Conservation (phyloP, 2,329 filamentous ascomycete species). For the Myriosclerotinia duriaeana region DNA sequence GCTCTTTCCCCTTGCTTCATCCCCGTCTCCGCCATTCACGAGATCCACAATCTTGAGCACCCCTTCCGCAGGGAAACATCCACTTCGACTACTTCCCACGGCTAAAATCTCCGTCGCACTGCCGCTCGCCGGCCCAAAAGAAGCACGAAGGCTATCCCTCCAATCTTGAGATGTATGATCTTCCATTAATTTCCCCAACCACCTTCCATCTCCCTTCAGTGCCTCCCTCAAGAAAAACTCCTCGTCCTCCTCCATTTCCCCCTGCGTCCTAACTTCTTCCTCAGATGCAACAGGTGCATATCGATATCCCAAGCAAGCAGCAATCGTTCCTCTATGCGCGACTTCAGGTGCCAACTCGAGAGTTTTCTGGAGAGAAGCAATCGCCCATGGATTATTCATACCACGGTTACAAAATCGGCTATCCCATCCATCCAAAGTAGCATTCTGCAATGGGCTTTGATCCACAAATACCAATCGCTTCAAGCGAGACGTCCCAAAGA, state of each 20-base stretch:
- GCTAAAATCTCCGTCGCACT: constrained; percentile 36
- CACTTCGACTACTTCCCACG: constrained; percentile 39
- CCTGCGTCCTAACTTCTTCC: neutral
- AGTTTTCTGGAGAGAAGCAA: constrained; percentile 35
- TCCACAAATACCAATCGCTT: constrained; percentile 39
- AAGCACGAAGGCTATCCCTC: constrained; percentile 35
- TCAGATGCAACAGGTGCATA: constrained; percentile 31
- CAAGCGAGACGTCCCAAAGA: constrained; percentile 37
- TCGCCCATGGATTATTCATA: constrained; percentile 35
- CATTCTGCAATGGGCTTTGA: constrained; percentile 40
- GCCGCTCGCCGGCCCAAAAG: constrained; percentile 31
- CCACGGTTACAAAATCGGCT: constrained; percentile 37
- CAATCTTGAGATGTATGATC: constrained; percentile 40
- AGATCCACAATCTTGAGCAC: constrained; percentile 38
- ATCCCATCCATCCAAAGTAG: constrained; percentile 36
- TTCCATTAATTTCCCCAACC: constrained; percentile 40
- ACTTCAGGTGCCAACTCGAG: constrained; percentile 31
- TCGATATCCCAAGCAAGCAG: constrained; percentile 38
- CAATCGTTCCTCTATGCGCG: constrained; percentile 38
- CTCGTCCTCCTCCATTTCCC: constrained; percentile 29
- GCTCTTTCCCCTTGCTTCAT: neutral
- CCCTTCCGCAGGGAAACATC: constrained; percentile 39
- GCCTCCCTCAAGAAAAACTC: constrained; percentile 38
- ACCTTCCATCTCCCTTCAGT: constrained; percentile 36
- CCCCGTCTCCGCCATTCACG: constrained; percentile 31